Percentiles rank a stretch among this genome's conserved stretches.
Conservation (phyloP, 2,329 filamentous ascomycete species). For the Pestalotiopsis sp. region DNA sequence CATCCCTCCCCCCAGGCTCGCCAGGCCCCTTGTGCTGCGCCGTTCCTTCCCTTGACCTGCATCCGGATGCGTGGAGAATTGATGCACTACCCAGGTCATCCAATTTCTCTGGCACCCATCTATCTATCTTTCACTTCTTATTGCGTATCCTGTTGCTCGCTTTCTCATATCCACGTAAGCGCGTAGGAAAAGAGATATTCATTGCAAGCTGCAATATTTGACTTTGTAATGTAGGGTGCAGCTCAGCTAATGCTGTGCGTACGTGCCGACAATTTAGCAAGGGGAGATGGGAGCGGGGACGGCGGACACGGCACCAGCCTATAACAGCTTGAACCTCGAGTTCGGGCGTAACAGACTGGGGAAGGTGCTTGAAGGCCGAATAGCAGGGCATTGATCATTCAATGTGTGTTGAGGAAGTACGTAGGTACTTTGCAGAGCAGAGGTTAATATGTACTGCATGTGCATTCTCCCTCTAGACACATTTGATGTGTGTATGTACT, state of each 20-base stretch:
- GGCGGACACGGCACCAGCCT: background rate
- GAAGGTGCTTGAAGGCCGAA: slow-evolving; percentile 8
- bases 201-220: background rate
- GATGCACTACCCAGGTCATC: background rate
- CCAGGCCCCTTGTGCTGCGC: background rate
- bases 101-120: background rate
- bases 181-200: background rate
- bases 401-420: too few species aligned
- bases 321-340: background rate
- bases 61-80: background rate
- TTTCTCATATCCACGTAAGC: background rate
- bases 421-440: background rate
- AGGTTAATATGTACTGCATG: background rate
- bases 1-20: background rate
- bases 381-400: background rate
- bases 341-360: slow-evolving; percentile 8
- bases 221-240: background rate
- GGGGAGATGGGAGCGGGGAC: background rate
- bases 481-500: background rate
- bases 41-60: background rate
- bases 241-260: background rate
- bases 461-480: background rate
- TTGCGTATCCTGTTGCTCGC: background rate
- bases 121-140: background rate
- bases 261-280: background rate